Conservation (phyloP, 2,329 filamentous ascomycete species). For the Botrytis aclada region DNA sequence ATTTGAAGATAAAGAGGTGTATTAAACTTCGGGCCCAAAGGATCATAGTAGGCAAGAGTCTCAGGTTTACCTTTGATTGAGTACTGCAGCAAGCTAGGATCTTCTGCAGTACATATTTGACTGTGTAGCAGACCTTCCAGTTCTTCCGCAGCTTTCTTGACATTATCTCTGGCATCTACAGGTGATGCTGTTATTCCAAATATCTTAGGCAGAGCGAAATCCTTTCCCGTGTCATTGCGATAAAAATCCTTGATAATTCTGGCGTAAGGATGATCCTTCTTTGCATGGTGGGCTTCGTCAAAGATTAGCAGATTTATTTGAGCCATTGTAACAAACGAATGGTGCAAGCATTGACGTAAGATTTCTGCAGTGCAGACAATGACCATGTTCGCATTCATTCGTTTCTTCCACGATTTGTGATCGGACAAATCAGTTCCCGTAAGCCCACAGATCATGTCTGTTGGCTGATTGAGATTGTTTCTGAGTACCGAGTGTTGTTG, state of each 20-base stretch:
- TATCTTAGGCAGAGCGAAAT: constrained; percentile 63
- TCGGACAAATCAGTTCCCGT: constrained; percentile 61
- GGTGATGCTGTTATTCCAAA: constrained; percentile 98
- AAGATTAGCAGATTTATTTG: constrained; percentile 90
- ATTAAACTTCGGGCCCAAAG: constrained; percentile 49
- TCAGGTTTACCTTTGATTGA: constrained; percentile 60
- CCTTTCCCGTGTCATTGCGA: constrained; percentile 41
- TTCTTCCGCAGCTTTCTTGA: constrained; percentile 65
- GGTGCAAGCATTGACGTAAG: constrained; percentile 71
- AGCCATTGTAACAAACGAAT: constrained; percentile 74
- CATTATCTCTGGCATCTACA: constrained; percentile 75
- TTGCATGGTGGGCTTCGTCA: constrained; percentile 94
- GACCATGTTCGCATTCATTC: constrained; percentile 67
- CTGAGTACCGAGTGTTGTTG: constrained; percentile 83
- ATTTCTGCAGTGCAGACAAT: constrained; percentile 93
- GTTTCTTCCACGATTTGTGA: constrained; percentile 56
- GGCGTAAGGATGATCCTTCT: constrained; percentile 89
- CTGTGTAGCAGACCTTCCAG: constrained; percentile 77
- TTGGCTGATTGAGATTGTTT: constrained; percentile 73
- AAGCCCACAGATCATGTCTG: constrained; percentile 71
- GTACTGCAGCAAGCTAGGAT: constrained; percentile 57
- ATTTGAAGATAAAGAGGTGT: constrained; percentile 65
- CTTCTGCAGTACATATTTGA: constrained; percentile 74
- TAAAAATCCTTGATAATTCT: constrained; percentile 89
- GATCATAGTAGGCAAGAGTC: constrained; percentile 52